Evolutionary conservation across 2,329 filamentous ascomycete genomes (phyloP), one percentile per base, ranked within the genome.

Genomic region (Aspergillus floridensis): DNA sequence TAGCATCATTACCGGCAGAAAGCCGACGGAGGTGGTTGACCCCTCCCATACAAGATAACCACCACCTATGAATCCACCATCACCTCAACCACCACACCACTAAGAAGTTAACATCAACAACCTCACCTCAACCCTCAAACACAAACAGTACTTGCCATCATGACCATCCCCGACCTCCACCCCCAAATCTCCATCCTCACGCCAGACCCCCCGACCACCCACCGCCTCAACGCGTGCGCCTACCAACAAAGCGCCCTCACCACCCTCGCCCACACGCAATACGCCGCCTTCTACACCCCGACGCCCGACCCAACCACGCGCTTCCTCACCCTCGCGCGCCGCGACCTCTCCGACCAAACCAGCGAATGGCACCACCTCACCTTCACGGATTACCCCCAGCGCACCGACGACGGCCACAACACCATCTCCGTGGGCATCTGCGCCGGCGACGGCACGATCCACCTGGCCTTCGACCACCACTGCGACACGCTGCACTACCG

Each of bases 241-340:
- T 55, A 55, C 44, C 53, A 55, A 21, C 53, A 55, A 29, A 48
- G 41, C 26, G 53, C 53, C n/a, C 46, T 55, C 26, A 46, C 53
- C 12, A 55, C 53, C 26, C n/a, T 47, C 2, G 26, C 8, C 19
- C 21, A 31, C 53, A 48, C 47, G n/a, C 53, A 55, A 21, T 55
- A 55, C 32, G 53, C 41, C 24, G 53, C 53, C 14, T 55, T 55
- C 21, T 55, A 55, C 32, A 55, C 44, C n/a, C 10, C 53, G 2
- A 29, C 12, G 21, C 22, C 53, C 4, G 41, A 32, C 6, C 7
- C 41, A 5, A 32, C 41, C 31, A 32, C 41, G 32, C 38, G 38
- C 38, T 44, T 16, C 14, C 41, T 55, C 6, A 48, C 53, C 0
- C 46, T 55, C n/a, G 53, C 53, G 7, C 53, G 53, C 41, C 53